Evolutionary conservation across 1,284 basidiomycete genomes (phyloP).

Genomic region (Melanopsichium pennsylvanicum): DNA sequence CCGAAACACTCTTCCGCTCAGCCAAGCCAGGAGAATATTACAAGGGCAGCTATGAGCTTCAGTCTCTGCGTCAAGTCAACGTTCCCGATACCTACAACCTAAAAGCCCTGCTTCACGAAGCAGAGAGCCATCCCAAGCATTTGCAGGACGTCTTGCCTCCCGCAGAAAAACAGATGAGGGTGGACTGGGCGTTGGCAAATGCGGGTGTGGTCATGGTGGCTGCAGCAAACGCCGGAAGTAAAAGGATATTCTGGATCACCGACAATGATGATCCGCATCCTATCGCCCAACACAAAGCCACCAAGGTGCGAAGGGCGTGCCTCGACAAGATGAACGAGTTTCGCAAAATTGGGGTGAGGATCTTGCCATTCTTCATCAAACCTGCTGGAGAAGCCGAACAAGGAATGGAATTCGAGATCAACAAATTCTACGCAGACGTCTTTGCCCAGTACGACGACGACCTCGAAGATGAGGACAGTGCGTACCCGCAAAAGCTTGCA

Average conservation of each 20-base stretch:
- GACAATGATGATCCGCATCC: conserved; percentile 78
- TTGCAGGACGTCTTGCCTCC: conserved; percentile 58
- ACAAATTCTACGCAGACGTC: conserved; percentile 73
- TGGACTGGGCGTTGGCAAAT: conserved; percentile 73
- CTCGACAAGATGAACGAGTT: conserved; percentile 71
- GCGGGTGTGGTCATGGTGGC: conserved; percentile 68
- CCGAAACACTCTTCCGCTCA: conserved; percentile 66
- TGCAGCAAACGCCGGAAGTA: conserved; percentile 82
- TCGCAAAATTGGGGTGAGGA: conserved; percentile 77
- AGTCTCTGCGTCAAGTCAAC: conserved; percentile 78
- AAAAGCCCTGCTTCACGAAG: conserved; percentile 70
- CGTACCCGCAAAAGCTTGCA: conserved; percentile 10
- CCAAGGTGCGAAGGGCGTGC: conserved; percentile 34
- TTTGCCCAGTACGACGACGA: conserved; percentile 62
- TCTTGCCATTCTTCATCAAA: conserved; percentile 92
- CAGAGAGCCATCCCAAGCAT: conserved; percentile 59
- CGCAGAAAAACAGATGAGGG: conserved; percentile 69
- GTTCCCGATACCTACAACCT: conserved; percentile 71
- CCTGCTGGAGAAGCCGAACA: conserved; percentile 62
- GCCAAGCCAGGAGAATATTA: conserved; percentile 69
- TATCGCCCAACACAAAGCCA: conserved; percentile 67
- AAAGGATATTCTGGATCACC: conserved; percentile 90
- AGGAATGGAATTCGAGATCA: conserved; percentile 72
- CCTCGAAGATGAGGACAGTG: conserved; percentile 24
- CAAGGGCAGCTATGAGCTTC: conserved; percentile 77